Conservation (phyloP, 768 basidiomycete species). For the Tephrocybe rancida region DNA sequence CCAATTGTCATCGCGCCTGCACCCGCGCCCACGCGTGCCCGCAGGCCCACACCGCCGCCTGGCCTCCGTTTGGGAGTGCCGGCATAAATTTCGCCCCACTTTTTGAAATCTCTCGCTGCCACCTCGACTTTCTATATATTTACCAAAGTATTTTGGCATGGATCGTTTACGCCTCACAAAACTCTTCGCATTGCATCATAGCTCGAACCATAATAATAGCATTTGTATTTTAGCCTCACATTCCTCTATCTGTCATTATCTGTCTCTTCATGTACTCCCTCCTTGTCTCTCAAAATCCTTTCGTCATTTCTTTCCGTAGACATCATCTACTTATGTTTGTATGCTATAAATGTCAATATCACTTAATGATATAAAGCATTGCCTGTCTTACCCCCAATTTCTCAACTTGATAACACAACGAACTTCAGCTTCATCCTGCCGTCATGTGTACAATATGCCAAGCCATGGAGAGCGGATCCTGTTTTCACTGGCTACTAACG, state of each 20-base stretch:
- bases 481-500: too few relatives aligned
- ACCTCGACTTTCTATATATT: background rate
- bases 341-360: too few relatives aligned
- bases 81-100: background rate
- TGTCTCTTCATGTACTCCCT: background rate
- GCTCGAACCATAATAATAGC: background rate
- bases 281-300: too few relatives aligned
- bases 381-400: too few relatives aligned
- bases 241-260: background rate
- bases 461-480: too few relatives aligned
- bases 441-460: too few relatives aligned
- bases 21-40: background rate
- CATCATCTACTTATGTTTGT: too few relatives aligned
- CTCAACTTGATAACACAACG: too few relatives aligned
- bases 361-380: too few relatives aligned
- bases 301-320: too few relatives aligned
- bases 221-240: background rate
- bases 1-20: constrained; percentile 14
- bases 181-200: background rate
- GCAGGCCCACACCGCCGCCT: constrained; percentile 3
- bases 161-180: background rate
- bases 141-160: background rate
- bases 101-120: background rate
- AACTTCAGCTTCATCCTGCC: too few relatives aligned
- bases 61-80: background rate